Conservation (phyloP, 108 stramenopile genomes). For the Fistulifera solaris region DNA sequence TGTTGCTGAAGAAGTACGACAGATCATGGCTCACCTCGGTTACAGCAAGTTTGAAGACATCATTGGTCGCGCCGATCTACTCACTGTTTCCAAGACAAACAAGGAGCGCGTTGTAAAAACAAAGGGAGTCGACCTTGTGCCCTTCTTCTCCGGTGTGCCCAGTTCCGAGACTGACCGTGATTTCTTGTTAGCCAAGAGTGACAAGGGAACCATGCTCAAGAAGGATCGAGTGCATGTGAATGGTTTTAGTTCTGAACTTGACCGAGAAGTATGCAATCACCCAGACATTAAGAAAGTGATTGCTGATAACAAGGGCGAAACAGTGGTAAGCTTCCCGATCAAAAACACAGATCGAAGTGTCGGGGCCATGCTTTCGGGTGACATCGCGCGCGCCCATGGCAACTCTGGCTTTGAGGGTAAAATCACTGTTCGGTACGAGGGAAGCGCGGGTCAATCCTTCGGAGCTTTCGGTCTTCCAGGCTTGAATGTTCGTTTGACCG, state of each 20-base stretch:
- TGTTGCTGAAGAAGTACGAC: constrained; percentile 88
- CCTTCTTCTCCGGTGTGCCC: constrained; percentile 73
- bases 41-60: constrained; percentile 88
- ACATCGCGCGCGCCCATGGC: constrained; percentile 86
- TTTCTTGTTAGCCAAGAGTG: constrained; percentile 66
- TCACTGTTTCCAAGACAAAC: constrained; percentile 61
- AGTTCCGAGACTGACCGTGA: constrained; percentile 44
- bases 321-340: constrained; percentile 50
- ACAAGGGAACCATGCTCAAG: constrained; percentile 34
- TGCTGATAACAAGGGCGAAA: constrained; percentile 55
- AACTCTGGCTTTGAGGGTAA: constrained; percentile 80
- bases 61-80: constrained; percentile 87
- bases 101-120: constrained; percentile 63
- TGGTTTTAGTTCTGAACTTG: constrained; percentile 72
- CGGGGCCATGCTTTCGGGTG: constrained; percentile 83
- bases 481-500: constrained; percentile 74
- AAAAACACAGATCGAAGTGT: constrained; percentile 82
- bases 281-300: constrained; percentile 67
- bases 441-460: constrained; percentile 94
- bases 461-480: constrained; percentile 87
- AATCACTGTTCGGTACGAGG: constrained; percentile 80
- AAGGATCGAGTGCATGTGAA: constrained; percentile 78
- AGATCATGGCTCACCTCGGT: constrained; percentile 82
- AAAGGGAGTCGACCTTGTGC: constrained; percentile 44
- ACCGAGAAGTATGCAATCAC: constrained; percentile 61